Conservation (phyloP, 2,329 filamentous ascomycete genomes). For the Sodiomyces alkalinus region DNA sequence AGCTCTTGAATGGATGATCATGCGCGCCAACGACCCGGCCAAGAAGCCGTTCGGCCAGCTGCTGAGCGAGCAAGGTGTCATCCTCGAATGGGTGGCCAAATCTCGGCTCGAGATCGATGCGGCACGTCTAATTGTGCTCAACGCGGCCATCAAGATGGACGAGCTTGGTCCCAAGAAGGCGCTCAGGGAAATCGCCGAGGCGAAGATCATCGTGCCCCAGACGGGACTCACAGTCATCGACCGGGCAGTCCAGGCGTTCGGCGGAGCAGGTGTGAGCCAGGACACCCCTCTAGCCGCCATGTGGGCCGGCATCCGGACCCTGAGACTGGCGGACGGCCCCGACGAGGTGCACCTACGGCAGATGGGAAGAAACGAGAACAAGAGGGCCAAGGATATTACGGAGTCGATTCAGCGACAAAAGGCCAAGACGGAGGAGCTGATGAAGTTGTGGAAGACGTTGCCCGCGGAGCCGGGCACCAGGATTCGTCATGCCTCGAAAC, state of each 20-base stretch:
- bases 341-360: constrained; percentile 89
- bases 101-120: constrained; percentile 90
- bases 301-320: constrained; percentile 68
- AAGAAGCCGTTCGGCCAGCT: constrained; percentile 88
- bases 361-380: constrained; percentile 69
- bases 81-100: constrained; percentile 86
- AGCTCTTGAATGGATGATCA: constrained; percentile 88
- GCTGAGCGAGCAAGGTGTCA: constrained; percentile 78
- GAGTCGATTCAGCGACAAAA: constrained; percentile 49
- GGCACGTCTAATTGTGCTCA: constrained; percentile 76
- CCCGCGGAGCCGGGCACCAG: constrained; percentile 33
- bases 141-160: constrained; percentile 93
- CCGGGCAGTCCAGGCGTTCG: constrained; percentile 84
- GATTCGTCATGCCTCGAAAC: too few species aligned
- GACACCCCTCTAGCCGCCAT: constrained; percentile 81
- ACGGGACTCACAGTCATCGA: constrained; percentile 80
- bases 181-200: constrained; percentile 84
- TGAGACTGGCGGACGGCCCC: constrained; percentile 81
- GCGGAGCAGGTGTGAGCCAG: constrained; percentile 80
- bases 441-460: constrained; percentile 39
- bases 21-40: constrained; percentile 78
- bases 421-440: constrained; percentile 47
- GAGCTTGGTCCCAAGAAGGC: constrained; percentile 75
- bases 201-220: constrained; percentile 80
- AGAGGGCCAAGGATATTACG: constrained; percentile 44